phyloP scores from a whole-genome alignment of 805 yeast species.

The Pichia heedii region DNA sequence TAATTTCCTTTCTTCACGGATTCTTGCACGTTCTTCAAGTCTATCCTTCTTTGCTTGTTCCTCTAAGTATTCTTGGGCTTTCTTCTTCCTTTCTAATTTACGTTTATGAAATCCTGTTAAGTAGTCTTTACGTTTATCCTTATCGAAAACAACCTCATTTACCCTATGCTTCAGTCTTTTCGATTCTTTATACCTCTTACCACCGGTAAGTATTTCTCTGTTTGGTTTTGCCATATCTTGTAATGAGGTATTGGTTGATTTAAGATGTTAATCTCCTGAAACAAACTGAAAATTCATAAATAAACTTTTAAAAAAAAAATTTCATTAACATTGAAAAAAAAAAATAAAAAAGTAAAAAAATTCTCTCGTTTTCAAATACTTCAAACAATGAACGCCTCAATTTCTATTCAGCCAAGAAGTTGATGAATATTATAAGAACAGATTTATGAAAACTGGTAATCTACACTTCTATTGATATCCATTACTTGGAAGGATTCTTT shows the following conservation, averaged over 20 bases:
- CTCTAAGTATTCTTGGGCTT: constrained; percentile 65
- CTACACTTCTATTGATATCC: too few relatives aligned
- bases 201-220: constrained; percentile 83
- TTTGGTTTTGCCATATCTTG: constrained; percentile 36
- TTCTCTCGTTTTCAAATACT: too few relatives aligned
- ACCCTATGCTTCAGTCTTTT: constrained; percentile 60
- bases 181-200: constrained; percentile 66
- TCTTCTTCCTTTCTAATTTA: constrained; percentile 78
- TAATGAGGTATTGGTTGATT: too few relatives aligned
- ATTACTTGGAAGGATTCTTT: too few relatives aligned
- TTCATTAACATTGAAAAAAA: too few relatives aligned
- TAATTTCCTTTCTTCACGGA: constrained; percentile 62
- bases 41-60: constrained; percentile 69
- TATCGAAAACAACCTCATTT: constrained; percentile 79
- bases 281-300: too few relatives aligned
- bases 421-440: too few relatives aligned
- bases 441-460: too few relatives aligned
- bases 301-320: not conserved
- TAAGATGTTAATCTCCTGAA: too few relatives aligned
- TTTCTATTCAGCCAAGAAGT: too few relatives aligned
- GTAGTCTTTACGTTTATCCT: constrained; percentile 68
- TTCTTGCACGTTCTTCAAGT: constrained; percentile 65
- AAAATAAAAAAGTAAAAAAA: too few relatives aligned
- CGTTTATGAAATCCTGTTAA: constrained; percentile 95
- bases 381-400: too few relatives aligned